phyloP scores from a whole-genome alignment of 2,329 filamentous ascomycete genomes.

The Cyphellophora attinorum region DNA sequence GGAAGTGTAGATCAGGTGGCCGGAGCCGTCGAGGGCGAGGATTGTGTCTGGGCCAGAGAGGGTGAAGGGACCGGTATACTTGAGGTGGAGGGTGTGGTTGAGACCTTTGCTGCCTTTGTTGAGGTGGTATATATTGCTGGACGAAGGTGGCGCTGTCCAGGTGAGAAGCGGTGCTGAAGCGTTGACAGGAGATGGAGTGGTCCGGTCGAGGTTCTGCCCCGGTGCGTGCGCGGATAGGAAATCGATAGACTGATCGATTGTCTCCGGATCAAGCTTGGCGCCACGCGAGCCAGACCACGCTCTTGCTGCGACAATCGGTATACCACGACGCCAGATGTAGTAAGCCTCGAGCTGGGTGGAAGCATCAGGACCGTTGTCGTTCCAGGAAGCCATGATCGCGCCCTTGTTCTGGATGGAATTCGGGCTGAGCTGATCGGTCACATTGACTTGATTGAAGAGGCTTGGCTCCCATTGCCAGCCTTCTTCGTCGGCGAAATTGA shows the following conservation, averaged over 20 bases:
- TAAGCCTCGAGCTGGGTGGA: slow-evolving; percentile 43
- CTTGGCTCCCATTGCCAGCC: slow-evolving; percentile 38
- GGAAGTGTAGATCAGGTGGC: slow-evolving; percentile 25
- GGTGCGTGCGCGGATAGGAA: slow-evolving; percentile 32
- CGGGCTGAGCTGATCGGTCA: slow-evolving; percentile 36
- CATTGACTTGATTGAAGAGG: slow-evolving; percentile 42
- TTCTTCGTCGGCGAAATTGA: slow-evolving; percentile 33
- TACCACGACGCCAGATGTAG: slow-evolving; percentile 40
- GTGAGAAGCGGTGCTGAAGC: slow-evolving; percentile 24
- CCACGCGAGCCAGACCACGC: slow-evolving; percentile 43
- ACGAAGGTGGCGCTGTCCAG: slow-evolving; percentile 23
- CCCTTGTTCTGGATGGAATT: slow-evolving; percentile 35
- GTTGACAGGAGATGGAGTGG: slow-evolving; percentile 23
- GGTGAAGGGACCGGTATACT: slow-evolving; percentile 31
- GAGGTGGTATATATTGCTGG: slow-evolving; percentile 35
- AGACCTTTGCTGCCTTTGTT: slow-evolving; percentile 45
- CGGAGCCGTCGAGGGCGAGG: slow-evolving; percentile 35
- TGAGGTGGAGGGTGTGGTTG: slow-evolving; percentile 42
- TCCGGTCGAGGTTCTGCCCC: slow-evolving; percentile 41
- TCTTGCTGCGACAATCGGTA: slow-evolving; percentile 43
- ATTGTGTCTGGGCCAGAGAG: slow-evolving; percentile 31
- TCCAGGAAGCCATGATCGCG: slow-evolving; percentile 43
- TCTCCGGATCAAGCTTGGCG: slow-evolving; percentile 27
- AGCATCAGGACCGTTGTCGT: slow-evolving; percentile 45
- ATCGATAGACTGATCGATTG: slow-evolving; percentile 23